phyloP scores from a whole-genome alignment of 108 stramenopile species.

The Hondaea fermentalgiana region DNA sequence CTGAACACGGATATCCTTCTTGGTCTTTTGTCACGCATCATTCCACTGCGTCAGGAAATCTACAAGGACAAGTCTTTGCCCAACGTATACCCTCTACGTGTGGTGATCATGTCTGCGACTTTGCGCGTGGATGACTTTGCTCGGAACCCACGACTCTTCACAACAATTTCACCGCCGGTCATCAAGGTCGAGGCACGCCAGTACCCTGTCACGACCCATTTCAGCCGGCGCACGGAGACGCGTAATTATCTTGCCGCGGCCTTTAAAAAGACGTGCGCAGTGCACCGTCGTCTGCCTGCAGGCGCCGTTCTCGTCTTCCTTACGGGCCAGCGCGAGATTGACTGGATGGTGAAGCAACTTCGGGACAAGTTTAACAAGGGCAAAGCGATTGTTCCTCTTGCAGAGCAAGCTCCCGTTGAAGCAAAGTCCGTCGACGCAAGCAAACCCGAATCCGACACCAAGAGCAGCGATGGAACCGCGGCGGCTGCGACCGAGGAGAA shows the following conservation, averaged over 20 bases:
- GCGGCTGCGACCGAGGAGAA: background rate
- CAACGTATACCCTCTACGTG: constrained; percentile 60
- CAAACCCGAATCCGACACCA: background rate
- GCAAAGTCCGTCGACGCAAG: background rate
- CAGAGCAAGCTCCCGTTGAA: background rate
- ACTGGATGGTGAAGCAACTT: constrained; percentile 66
- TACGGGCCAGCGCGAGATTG: constrained; percentile 87
- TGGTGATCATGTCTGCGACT: constrained; percentile 96
- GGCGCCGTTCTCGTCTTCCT: constrained; percentile 93
- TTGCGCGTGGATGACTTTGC: constrained; percentile 87
- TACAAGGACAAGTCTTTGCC: constrained; percentile 46
- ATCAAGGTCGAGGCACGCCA: constrained; percentile 82
- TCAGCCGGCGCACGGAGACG: constrained; percentile 82
- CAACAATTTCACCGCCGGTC: constrained; percentile 42
- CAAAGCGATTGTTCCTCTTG: background rate
- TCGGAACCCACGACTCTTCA: constrained; percentile 69
- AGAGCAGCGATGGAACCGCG: constrained; percentile 8
- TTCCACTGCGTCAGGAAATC: constrained; percentile 69
- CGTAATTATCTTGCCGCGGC: constrained; percentile 66
- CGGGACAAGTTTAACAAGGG: constrained; percentile 24
- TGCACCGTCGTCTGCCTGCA: constrained; percentile 75
- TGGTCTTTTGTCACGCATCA: constrained; percentile 70
- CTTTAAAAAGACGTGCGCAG: constrained; percentile 66
- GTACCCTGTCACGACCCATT: constrained; percentile 88
- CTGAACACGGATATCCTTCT: constrained; percentile 92